Conservation (phyloP, 2,329 filamentous ascomycete genomes). For the Graphilbum sp. region DNA sequence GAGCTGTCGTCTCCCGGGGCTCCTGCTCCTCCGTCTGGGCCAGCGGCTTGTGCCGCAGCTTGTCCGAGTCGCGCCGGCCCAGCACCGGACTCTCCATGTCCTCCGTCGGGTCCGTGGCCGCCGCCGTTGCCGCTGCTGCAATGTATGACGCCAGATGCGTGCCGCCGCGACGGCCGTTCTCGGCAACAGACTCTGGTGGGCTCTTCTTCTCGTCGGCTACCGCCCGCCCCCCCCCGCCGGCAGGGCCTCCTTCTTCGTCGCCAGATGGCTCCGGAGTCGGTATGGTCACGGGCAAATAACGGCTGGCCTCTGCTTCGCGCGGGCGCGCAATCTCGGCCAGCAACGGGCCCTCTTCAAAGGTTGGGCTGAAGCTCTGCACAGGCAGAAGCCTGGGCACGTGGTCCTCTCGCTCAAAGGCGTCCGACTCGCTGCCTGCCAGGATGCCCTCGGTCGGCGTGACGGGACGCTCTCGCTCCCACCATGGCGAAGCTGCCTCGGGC, state of each 20-base stretch:
- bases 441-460: too few species aligned
- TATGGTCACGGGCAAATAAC: too few species aligned
- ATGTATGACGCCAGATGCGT: conserved; percentile 2
- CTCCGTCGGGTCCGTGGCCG: conserved; percentile 1
- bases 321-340: neutral
- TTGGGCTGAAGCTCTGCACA: conserved; percentile 9
- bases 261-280: too few species aligned
- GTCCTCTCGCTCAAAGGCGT: too few species aligned
- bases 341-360: neutral
- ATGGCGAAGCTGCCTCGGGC: too few species aligned
- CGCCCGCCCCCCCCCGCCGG: too few species aligned
- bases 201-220: too few species aligned
- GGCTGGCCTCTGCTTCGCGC: too few species aligned
- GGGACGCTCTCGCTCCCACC: too few species aligned
- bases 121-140: neutral
- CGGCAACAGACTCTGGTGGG: conserved; percentile 9
- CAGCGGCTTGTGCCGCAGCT: conserved; percentile 4
- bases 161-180: conserved; percentile 9
- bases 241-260: too few species aligned
- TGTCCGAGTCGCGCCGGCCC: conserved; percentile 17
- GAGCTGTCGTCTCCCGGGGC: conserved; percentile 2
- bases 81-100: conserved; percentile 14
- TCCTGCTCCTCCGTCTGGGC: conserved; percentile 3
- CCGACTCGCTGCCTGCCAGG: too few species aligned
- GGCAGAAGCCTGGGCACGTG: conserved; percentile 3